These are phyloP conservation scores for Corinectria fuckeliana DNA, from an alignment of 2,329 filamentous ascomycete genomes.

Conservation along the genomic window DNA sequence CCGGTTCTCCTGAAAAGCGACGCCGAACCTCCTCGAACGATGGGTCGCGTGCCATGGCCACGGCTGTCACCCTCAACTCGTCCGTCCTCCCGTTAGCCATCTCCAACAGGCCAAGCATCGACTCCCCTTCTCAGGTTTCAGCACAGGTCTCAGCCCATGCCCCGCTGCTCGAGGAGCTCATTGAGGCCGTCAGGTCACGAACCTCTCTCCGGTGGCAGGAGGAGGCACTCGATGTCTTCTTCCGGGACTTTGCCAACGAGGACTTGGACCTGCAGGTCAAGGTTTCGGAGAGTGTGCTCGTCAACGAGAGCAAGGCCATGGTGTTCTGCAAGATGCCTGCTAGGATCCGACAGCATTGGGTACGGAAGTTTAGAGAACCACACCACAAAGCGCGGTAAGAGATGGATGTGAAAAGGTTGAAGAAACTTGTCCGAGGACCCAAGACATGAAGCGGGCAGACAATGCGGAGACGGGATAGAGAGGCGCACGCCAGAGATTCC, in stretches of 20 bases:
- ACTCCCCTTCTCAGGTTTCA: constrained; percentile 31
- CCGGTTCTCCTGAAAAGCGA: constrained; percentile 44
- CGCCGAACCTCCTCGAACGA: constrained; percentile 41
- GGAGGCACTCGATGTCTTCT: constrained; percentile 65
- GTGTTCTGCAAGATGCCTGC: constrained; percentile 68
- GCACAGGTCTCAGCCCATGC: constrained; percentile 25
- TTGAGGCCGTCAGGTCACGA: constrained; percentile 50
- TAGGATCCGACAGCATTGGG: constrained; percentile 61
- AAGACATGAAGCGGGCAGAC: background rate
- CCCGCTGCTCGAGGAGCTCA: constrained; percentile 46
- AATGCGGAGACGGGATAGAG: background rate
- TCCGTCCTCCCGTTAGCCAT: constrained; percentile 35
- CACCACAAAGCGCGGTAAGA: constrained; percentile 11
- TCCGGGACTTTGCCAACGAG: constrained; percentile 63
- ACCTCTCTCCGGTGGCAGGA: constrained; percentile 59
- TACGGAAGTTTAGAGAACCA: constrained; percentile 56
- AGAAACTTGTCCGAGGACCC: background rate
- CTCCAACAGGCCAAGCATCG: constrained; percentile 24
- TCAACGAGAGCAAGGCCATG: constrained; percentile 66
- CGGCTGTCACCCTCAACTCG: constrained; percentile 38
- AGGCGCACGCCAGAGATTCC: background rate
- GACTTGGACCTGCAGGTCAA: constrained; percentile 65
- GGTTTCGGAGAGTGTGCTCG: constrained; percentile 63
- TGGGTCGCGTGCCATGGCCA: constrained; percentile 34
- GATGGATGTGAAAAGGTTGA: background rate